phyloP scores from a whole-genome alignment of 306 rosid genomes.

The Inga oerstediana region DNA sequence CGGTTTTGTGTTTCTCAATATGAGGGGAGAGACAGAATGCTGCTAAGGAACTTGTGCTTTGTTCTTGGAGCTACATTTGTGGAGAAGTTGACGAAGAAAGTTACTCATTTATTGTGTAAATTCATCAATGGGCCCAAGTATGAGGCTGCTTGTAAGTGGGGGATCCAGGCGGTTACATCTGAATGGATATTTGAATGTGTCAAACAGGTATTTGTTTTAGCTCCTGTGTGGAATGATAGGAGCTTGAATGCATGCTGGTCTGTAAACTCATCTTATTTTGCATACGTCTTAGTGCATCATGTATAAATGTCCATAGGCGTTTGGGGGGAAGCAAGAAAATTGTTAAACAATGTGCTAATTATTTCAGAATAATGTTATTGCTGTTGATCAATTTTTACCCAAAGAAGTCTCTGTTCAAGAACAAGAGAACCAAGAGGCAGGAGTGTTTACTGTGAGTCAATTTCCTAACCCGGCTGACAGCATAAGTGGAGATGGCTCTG shows the following conservation, averaged over 20 bases:
- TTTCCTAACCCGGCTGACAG: slow-evolving; percentile 76
- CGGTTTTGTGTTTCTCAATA: slow-evolving; percentile 96
- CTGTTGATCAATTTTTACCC: slow-evolving; percentile 71
- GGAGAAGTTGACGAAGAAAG: slow-evolving; percentile 72
- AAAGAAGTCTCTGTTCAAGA: slow-evolving; percentile 81
- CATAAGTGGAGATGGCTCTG: slow-evolving; percentile 51
- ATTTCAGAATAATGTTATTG: slow-evolving; percentile 69
- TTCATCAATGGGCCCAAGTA: slow-evolving; percentile 85
- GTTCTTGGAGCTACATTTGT: slow-evolving; percentile 86
- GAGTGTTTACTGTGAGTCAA: slow-evolving; percentile 74
- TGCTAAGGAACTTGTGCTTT: slow-evolving; percentile 82
- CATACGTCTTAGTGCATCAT: slow-evolving; percentile 21
- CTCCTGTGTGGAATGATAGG: slow-evolving; percentile 9
- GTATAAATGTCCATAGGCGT: slow-evolving; percentile 23
- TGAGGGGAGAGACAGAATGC: slow-evolving; percentile 74
- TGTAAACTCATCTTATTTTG: slow-evolving; percentile 16
- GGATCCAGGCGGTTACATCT: slow-evolving; percentile 60
- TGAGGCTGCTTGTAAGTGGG: slow-evolving; percentile 85
- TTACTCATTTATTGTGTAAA: slow-evolving; percentile 90
- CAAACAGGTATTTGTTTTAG: slow-evolving; percentile 72
- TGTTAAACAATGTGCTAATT: slow-evolving; percentile 11
- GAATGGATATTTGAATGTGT: slow-evolving; percentile 95
- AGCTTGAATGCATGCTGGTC: slow-evolving; percentile 22
- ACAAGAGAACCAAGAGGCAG: slow-evolving; percentile 74
- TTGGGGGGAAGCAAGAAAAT: not conserved